phyloP scores from a whole-genome alignment of 345 rosid genomes.

The Raphanus raphanistrum region DNA sequence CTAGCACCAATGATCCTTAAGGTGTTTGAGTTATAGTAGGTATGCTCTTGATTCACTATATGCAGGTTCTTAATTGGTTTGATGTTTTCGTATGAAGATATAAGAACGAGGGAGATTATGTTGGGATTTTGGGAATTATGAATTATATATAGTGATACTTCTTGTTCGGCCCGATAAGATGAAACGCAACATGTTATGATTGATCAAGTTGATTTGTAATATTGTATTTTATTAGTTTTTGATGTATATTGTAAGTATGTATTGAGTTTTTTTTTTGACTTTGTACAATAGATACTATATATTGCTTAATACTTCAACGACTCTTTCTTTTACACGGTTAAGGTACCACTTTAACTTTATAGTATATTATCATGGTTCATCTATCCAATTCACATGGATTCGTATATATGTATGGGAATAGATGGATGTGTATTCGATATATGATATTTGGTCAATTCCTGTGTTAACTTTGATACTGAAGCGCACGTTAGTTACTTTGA shows the following conservation, averaged over 20 bases:
- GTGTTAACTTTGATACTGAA: conserved; percentile 26
- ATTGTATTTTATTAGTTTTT: conserved; percentile 13
- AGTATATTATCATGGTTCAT: not conserved
- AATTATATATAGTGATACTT: conserved; percentile 3
- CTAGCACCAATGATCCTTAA: not conserved
- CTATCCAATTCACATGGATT: conserved; percentile 1
- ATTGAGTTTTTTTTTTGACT: not conserved
- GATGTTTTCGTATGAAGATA: not conserved
- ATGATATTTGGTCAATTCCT: conserved; percentile 9
- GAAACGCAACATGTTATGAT: conserved; percentile 9
- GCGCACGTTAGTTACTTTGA: conserved; percentile 25
- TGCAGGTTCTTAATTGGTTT: conserved; percentile 4
- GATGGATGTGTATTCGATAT: not conserved
- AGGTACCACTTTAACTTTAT: conserved; percentile 23
- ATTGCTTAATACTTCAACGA: conserved; percentile 29
- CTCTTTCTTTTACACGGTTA: conserved; percentile 24
- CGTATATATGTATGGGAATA: not conserved
- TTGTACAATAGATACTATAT: conserved; percentile 3
- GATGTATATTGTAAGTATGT: conserved; percentile 8
- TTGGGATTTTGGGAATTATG: not conserved
- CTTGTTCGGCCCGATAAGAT: not conserved
- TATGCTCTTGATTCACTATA: conserved; percentile 22
- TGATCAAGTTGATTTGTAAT: conserved; percentile 14
- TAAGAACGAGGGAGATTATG: not conserved
- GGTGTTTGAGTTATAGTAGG: not conserved